Percentiles rank a stretch among this genome's conserved stretches.
Conservation (phyloP, 169 alveolate species). For the Pseudocohnilembus persalinus region DNA sequence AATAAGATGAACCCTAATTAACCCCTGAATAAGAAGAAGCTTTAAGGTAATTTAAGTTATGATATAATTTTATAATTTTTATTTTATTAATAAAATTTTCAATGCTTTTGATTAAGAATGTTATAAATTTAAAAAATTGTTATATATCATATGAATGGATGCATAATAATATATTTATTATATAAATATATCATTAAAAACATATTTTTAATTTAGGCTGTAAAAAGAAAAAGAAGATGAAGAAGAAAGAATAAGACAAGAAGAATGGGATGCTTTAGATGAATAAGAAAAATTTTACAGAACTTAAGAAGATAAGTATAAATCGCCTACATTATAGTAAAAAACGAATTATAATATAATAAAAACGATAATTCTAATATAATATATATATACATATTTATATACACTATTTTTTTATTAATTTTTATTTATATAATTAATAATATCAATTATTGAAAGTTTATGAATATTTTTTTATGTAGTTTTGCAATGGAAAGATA, state of each 20-base stretch:
- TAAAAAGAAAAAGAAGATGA: slow-evolving; percentile 39
- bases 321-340: no score
- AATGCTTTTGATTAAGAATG: no score
- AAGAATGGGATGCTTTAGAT: slow-evolving; percentile 47
- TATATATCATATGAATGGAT: not conserved
- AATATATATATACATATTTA: no score
- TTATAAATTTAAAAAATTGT: not conserved
- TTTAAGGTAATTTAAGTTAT: not conserved
- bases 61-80: no score
- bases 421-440: no score
- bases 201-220: not conserved
- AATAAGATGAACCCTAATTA: slow-evolving; percentile 31
- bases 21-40: slow-evolving; percentile 46
- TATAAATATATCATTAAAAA: no score
- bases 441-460: no score
- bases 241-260: slow-evolving; percentile 38
- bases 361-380: no score
- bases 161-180: no score
- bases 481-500: not conserved
- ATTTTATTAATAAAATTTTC: no score
- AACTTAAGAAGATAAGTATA: slow-evolving; percentile 37
- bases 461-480: no score
- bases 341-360: no score
- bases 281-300: slow-evolving; percentile 25
- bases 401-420: not conserved